phyloP scores from a whole-genome alignment of 768 basidiomycete species.

The Trametes meyenii region DNA sequence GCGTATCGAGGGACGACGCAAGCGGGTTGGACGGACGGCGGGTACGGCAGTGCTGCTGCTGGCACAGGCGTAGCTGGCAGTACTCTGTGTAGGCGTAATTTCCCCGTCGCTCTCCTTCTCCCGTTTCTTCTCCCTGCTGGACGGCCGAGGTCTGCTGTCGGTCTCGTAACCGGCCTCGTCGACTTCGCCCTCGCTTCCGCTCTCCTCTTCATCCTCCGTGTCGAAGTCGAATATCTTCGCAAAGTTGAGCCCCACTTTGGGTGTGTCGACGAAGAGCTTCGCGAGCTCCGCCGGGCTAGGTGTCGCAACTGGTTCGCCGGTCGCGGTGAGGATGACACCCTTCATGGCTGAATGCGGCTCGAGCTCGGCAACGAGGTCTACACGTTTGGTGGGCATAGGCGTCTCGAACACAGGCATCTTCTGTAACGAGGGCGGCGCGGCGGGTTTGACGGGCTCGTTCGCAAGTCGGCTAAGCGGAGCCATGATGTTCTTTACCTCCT shows the following conservation, averaged over 20 bases:
- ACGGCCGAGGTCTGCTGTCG: conserved; percentile 25
- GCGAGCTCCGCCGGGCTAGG: conserved; percentile 69
- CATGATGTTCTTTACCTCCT: conserved; percentile 76
- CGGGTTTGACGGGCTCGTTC: conserved; percentile 22
- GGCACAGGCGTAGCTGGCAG: not conserved
- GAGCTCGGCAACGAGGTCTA: conserved; percentile 17
- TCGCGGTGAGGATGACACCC: conserved; percentile 76
- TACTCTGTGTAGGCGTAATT: conserved; percentile 27
- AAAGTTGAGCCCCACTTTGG: conserved; percentile 74
- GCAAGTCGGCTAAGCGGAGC: conserved; percentile 48
- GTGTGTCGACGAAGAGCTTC: conserved; percentile 68
- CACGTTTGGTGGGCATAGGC: conserved; percentile 43
- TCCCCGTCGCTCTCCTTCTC: conserved; percentile 21
- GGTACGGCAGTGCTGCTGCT: conserved; percentile 4
- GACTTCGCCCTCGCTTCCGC: conserved; percentile 31
- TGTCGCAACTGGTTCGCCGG: conserved; percentile 73
- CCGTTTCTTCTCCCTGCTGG: conserved; percentile 1
- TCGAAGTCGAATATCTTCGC: conserved; percentile 76
- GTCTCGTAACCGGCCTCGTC: conserved; percentile 33
- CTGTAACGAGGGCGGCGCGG: conserved; percentile 10
- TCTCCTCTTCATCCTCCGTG: conserved; percentile 36
- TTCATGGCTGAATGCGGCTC: conserved; percentile 45
- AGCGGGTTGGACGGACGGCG: conserved; percentile 29
- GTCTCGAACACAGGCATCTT: conserved; percentile 50
- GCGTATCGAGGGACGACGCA: conserved; percentile 35